A percentile compares a stretch with the other conserved stretches of the same genome.
phyloP scores from a whole-genome alignment of 805 yeast genomes.

The Clavispora fructus region DNA sequence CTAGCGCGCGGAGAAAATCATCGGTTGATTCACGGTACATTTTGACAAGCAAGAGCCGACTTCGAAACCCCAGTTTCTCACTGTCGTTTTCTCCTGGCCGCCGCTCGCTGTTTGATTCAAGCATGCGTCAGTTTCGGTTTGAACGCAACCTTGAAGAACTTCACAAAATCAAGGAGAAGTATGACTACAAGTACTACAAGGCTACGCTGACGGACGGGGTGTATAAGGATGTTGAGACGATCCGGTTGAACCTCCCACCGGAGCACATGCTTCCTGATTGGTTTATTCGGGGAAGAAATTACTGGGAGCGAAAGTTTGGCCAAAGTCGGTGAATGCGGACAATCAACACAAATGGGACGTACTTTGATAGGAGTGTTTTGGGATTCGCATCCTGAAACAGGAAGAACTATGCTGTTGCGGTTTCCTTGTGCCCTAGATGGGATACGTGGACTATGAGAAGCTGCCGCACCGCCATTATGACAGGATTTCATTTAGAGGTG shows the following conservation, averaged over 20 bases:
- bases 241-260: slow-evolving; percentile 51
- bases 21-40: slow-evolving; percentile 30
- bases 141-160: slow-evolving; percentile 10
- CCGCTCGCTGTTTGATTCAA: slow-evolving; percentile 11
- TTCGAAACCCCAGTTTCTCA: slow-evolving; percentile 14
- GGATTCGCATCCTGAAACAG: no score
- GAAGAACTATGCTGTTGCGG: neutral
- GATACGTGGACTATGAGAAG: neutral
- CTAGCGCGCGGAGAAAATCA: slow-evolving; percentile 14
- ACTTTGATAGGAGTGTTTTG: no score
- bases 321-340: neutral
- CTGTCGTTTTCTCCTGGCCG: slow-evolving; percentile 7
- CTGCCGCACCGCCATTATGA: neutral
- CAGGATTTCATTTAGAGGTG: neutral
- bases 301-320: slow-evolving; percentile 47
- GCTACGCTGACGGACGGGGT: slow-evolving; percentile 30
- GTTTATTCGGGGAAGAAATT: slow-evolving; percentile 60
- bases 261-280: slow-evolving; percentile 67
- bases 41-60: slow-evolving; percentile 16
- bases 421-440: neutral
- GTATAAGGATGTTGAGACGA: slow-evolving; percentile 32
- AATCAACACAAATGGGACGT: no score
- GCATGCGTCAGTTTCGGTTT: slow-evolving; percentile 8
- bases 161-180: slow-evolving; percentile 15
- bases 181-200: slow-evolving; percentile 38